Percentiles rank a stretch among this genome's conserved stretches.
Evolutionary conservation across 345 rosid genomes (phyloP).

Genomic region (Erysimum cheiranthoides): DNA sequence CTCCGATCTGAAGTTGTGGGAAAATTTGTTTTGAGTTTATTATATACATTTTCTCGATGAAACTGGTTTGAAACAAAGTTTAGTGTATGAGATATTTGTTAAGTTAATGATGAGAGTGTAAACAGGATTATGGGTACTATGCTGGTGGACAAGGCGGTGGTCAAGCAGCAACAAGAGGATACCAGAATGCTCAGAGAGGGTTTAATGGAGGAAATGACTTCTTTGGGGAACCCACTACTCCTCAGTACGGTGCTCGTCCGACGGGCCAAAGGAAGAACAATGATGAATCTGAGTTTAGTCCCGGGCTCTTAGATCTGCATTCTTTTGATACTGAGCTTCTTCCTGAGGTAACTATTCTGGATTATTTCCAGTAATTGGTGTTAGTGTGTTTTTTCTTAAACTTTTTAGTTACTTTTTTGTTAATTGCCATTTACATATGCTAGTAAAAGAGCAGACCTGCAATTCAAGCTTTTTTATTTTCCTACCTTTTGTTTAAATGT

Average conservation of each 20-base stretch:
- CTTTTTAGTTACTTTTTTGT: not conserved
- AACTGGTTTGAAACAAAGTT: not conserved
- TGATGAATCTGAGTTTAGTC: conserved; percentile 89
- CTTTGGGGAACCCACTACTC: conserved; percentile 72
- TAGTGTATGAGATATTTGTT: not conserved
- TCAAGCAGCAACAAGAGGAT: conserved; percentile 70
- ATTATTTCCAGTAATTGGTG: not conserved
- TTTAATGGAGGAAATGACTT: conserved; percentile 71
- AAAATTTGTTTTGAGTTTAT: not conserved
- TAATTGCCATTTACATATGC: conserved; percentile 1
- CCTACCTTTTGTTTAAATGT: conserved; percentile 17
- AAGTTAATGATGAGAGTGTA: conserved; percentile 9
- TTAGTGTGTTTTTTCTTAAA: not conserved
- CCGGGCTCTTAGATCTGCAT: conserved; percentile 96
- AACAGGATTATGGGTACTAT: conserved; percentile 81
- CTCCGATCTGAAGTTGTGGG: conserved; percentile 22
- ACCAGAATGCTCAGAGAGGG: conserved; percentile 68
- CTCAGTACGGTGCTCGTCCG: conserved; percentile 70
- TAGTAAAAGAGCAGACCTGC: not conserved
- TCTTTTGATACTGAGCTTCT: conserved; percentile 95
- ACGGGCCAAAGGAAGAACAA: conserved; percentile 69
- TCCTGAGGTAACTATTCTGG: conserved; percentile 70
- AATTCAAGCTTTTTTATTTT: conserved; percentile 18
- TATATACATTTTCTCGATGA: conserved; percentile 10
- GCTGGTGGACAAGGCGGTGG: conserved; percentile 63